Evolutionary conservation across 1,284 basidiomycete genomes (phyloP), one percentile per base, ranked within the genome.

Genomic region (Exsudoporus floridanus): DNA sequence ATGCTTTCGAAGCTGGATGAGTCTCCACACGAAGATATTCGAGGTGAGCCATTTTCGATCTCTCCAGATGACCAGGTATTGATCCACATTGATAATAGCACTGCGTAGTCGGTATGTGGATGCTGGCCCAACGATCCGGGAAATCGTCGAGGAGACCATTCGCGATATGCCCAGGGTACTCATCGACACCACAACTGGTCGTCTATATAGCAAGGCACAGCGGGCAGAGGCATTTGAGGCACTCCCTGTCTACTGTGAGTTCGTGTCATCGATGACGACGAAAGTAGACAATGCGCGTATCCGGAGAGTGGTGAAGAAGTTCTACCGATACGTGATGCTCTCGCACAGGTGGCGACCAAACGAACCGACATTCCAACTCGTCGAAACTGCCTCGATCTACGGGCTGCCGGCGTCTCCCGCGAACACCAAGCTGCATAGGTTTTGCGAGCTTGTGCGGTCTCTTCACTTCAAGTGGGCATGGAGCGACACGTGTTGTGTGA

Each of bases 401-500:
- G 23, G 23, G 23, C 23, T 23, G 23, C 23, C 23, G 23, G 23
- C 23, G 23, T 23, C 23, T 23, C 23, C 23, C 23, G 23, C 23
- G 23, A 23, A 23, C 5, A 23, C 4, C 23, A 23, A 56, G 23
- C 23, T 59, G 16, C 37, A 34, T 13, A 52, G 0, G 8, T 52
- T 52, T 4, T 52, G 50, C 7, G 1, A 4, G 10, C 31, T 45
- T 8, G 23, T 13, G 2, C 3, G 30, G 3, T 18, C 46, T 12
- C 18, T 46, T n/a, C 30, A 36, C 4, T 53, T 54, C 35, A 14
- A 8, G 5, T 53, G 52, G 52, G 51, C 33, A 8, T 53, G 52
- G 52, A 34, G 30, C 3, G 52, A 53, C 9, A 53, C 52, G 1
- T 53, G 52, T 14, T 53, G 52, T 36, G 33, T 53, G 1, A 31